Evolutionary conservation across 2,329 filamentous ascomycete species (phyloP).

Genomic region (Trichoderma atrobrunneum): DNA sequence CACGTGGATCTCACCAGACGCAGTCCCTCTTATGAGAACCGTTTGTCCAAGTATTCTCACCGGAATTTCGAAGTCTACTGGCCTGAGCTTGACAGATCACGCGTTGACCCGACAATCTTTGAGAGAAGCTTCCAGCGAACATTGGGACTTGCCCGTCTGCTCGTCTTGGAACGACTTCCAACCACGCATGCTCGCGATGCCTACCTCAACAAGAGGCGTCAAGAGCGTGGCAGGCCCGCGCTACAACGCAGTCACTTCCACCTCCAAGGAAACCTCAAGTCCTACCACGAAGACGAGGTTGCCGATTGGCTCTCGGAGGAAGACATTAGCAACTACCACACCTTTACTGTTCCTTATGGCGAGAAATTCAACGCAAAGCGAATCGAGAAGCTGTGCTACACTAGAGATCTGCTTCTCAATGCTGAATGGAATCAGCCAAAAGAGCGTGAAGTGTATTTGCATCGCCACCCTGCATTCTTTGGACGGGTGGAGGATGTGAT

Average conservation of each 20-base stretch:
- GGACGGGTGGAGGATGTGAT: slow-evolving; percentile 72
- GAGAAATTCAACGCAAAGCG: slow-evolving; percentile 59
- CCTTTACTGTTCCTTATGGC: slow-evolving; percentile 70
- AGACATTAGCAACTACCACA: slow-evolving; percentile 77
- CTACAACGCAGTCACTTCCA: slow-evolving; percentile 42
- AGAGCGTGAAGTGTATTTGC: slow-evolving; percentile 72
- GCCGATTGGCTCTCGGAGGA: slow-evolving; percentile 78
- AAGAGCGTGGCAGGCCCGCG: slow-evolving; percentile 67
- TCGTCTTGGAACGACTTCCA: slow-evolving; percentile 77
- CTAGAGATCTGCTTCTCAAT: slow-evolving; percentile 77
- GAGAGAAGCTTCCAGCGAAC: slow-evolving; percentile 76
- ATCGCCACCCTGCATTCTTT: slow-evolving; percentile 84
- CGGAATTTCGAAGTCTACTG: slow-evolving; percentile 83
- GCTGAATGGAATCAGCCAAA: slow-evolving; percentile 81
- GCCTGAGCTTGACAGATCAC: slow-evolving; percentile 69
- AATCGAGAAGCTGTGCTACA: slow-evolving; percentile 80
- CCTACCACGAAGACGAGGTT: slow-evolving; percentile 73
- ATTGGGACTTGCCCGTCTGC: slow-evolving; percentile 71
- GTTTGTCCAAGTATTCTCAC: slow-evolving; percentile 80
- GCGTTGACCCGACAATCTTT: slow-evolving; percentile 81
- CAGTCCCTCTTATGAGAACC: slow-evolving; percentile 84
- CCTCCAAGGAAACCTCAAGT: slow-evolving; percentile 71
- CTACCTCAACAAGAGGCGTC: slow-evolving; percentile 67
- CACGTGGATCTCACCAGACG: slow-evolving; percentile 74
- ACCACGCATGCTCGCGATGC: slow-evolving; percentile 63